A percentile compares a stretch with the other conserved stretches of the same genome.
Conservation (phyloP, 2,329 filamentous ascomycete species). For the Penicillium palitans region DNA sequence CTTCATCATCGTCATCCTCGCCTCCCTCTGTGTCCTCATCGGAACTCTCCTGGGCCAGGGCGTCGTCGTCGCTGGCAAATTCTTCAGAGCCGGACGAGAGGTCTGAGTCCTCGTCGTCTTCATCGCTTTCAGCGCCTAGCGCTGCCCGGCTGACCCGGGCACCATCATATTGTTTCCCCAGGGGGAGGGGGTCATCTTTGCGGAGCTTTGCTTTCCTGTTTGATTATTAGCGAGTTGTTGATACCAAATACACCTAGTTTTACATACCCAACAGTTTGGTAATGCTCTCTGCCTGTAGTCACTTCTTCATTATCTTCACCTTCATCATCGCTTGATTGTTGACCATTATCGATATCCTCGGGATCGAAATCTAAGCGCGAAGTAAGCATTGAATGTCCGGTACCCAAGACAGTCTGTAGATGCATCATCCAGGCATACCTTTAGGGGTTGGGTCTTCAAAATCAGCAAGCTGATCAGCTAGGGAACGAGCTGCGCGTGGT, state of each 20-base stretch:
- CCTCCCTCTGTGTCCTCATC: constrained; percentile 35
- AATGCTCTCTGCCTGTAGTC: constrained; percentile 77
- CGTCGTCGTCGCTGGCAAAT: constrained; percentile 7
- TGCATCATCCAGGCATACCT: constrained; percentile 50
- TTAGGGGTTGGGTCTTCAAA: constrained; percentile 62
- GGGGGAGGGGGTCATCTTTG: constrained; percentile 64
- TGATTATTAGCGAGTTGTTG: constrained; percentile 13
- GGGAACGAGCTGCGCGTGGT: constrained; percentile 51
- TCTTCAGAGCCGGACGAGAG: constrained; percentile 22
- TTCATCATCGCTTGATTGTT: constrained; percentile 57
- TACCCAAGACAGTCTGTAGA: background rate
- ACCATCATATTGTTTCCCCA: constrained; percentile 81
- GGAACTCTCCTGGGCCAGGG: constrained; percentile 24
- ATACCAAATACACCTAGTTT: constrained; percentile 1
- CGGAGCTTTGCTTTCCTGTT: constrained; percentile 77
- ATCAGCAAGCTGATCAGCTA: constrained; percentile 62
- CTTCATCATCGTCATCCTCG: constrained; percentile 27
- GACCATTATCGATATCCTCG: constrained; percentile 63
- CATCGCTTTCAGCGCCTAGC: constrained; percentile 59
- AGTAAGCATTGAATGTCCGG: constrained; percentile 7
- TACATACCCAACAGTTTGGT: constrained; percentile 69
- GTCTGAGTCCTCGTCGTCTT: constrained; percentile 33
- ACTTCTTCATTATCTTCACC: constrained; percentile 49
- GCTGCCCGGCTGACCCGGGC: constrained; percentile 70
- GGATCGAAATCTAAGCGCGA: constrained; percentile 70